These are phyloP conservation scores for Stephania japonica DNA, from an alignment of 164 flowering plant species.

Conservation along the genomic window DNA sequence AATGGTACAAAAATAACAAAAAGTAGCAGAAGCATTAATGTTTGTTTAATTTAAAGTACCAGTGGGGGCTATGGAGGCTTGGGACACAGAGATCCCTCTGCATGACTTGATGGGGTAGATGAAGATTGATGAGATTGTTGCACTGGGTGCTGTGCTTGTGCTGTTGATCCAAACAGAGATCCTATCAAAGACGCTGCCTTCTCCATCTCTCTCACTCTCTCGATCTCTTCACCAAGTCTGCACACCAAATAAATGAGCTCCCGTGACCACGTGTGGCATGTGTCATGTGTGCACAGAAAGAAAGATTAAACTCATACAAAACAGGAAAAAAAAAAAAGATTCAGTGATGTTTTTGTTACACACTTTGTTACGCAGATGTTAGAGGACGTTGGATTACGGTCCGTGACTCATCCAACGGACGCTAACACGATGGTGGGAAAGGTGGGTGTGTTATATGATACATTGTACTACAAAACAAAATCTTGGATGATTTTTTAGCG, in stretches of 20 bases:
- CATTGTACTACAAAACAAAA: too few relatives aligned
- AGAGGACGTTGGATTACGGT: too few relatives aligned
- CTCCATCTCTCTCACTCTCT: constrained; percentile 1
- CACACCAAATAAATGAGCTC: neutral
- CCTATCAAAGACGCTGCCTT: constrained; percentile 11
- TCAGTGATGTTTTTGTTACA: too few relatives aligned
- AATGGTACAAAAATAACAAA: too few relatives aligned
- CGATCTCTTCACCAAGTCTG: neutral
- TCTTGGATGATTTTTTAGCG: too few relatives aligned
- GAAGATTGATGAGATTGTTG: constrained; percentile 53
- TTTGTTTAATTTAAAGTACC: constrained; percentile 27
- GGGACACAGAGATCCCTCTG: constrained; percentile 73
- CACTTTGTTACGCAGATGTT: too few relatives aligned
- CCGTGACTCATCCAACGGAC: too few relatives aligned
- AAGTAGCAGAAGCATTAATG: neutral
- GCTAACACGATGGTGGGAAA: too few relatives aligned
- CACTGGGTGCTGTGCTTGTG: constrained; percentile 23
- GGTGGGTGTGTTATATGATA: too few relatives aligned
- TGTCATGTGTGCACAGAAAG: too few relatives aligned
- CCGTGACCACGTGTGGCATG: neutral
- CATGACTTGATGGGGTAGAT: constrained; percentile 90
- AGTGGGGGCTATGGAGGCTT: constrained; percentile 59
- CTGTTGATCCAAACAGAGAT: constrained; percentile 13
- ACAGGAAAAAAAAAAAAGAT: too few relatives aligned
- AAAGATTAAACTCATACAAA: too few relatives aligned